Evolutionary conservation across 805 yeast genomes (phyloP), one percentile per base, ranked within the genome.

Genomic region (Wickerhamomyces ciferrii): DNA sequence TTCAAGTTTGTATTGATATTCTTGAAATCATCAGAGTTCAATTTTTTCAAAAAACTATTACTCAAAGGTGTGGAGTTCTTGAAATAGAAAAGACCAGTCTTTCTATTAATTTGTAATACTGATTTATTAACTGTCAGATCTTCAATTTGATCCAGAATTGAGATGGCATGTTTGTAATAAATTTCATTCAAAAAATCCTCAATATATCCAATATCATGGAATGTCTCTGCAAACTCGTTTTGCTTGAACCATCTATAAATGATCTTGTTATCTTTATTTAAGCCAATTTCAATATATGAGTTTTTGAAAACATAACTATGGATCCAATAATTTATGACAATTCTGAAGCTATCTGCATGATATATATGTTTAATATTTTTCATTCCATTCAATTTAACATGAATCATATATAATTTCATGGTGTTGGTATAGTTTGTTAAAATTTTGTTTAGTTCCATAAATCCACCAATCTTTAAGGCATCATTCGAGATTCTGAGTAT

Each of bases 291-390:
- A 29, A 84, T 70, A 39, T 74, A 73, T 2, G 84, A 79, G 41
- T 70, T 71, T 55, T 74, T 71, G 42, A 71, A 67, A 29, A 72
- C 75, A 23, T 68, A 63, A 40, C 76, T 67, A 47, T 69, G 70
- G 9, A 74, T 69, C 92, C 95, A 87, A 62, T 86, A 87, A 42
- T 76, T 74, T 2, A 87, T 68, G 3, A 72, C 61, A 13, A 87
- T 75, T 19, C 74, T 62, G 23, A 81, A 75, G 45, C 73, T 71
- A 10, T 78, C 81, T 13, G 81, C 71, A 47, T 71, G 72, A 57
- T 79, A 81, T 18, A 74, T 69, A 61, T 79, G 86, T 39, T 78
- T 76, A 39, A 87, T 59, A 42, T 77, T 78, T 52, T 78, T 70
- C 44, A 84, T 23, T 19, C 70, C 72, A 29, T 70, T 67, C 47